phyloP scores from a whole-genome alignment of 257 asterid genomes.

The Nicotiana tabacum region DNA sequence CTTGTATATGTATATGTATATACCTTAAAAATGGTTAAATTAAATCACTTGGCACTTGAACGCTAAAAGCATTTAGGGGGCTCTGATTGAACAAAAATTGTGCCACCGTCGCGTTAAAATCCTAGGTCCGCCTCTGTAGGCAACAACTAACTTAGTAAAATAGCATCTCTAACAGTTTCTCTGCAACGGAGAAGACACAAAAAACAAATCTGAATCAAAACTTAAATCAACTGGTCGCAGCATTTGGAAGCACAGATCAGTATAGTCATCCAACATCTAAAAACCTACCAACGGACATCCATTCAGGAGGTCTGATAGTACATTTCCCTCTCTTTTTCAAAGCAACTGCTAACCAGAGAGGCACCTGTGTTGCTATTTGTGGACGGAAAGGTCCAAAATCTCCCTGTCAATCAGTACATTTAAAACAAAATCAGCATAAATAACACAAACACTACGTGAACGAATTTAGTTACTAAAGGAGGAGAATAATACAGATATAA shows the following conservation, averaged over 20 bases:
- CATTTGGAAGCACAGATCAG: background rate
- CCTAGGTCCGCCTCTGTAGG: too few relatives aligned
- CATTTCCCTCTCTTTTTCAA: constrained; percentile 95
- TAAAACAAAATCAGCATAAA: background rate
- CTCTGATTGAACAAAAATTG: too few relatives aligned
- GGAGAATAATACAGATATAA: constrained; percentile 50
- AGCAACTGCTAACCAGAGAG: constrained; percentile 93
- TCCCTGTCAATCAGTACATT: constrained; percentile 44
- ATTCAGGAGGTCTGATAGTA: constrained; percentile 73
- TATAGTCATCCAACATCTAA: background rate
- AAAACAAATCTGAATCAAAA: background rate
- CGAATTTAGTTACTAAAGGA: background rate
- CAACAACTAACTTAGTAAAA: background rate
- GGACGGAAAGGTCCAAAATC: constrained; percentile 88
- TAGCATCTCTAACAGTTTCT: background rate
- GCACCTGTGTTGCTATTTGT: constrained; percentile 67
- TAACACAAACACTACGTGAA: background rate
- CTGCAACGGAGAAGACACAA: background rate
- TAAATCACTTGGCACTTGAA: too few relatives aligned
- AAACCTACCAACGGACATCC: constrained; percentile 84
- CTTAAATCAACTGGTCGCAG: background rate
- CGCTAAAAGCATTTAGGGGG: too few relatives aligned
- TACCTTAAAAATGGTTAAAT: too few relatives aligned
- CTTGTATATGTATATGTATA: too few relatives aligned
- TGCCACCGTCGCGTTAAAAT: too few relatives aligned